Base-by-base conservation (phyloP, 2,329 filamentous ascomycete genomes). In the Diaporthe nobilis region DNA sequence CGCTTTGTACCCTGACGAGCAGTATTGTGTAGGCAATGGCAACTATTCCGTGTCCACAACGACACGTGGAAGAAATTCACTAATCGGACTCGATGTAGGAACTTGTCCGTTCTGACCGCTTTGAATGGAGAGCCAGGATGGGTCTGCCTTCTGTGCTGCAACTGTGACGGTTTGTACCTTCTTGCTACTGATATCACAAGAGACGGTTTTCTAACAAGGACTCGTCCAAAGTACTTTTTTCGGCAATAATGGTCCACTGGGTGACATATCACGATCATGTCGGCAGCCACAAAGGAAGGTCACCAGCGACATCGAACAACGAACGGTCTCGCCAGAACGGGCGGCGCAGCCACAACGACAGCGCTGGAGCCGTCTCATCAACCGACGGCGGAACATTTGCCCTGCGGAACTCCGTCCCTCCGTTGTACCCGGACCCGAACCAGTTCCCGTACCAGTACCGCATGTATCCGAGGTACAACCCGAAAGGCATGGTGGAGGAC, bases 81-180 rank as follows among this genome's bases (percentile, higher is more conserved):
- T 53, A 53, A 67, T 31, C 17, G 6, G 2, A 12, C 4, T 39
- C 3, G 2, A 15, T 22, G 1, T 72, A 91, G 90, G 4, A 93
- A 93, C 79, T 82, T 93, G 3, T 87, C 88, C 4, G 86, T 92
- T 0, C 82, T 93, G 0, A 88, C 91, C 85, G 86, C 86, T 1
- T 85, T 93, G 2, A 82, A 90, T 34, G 91, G 91, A 17, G 91
- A 82, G 80, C 90, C 89, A 2, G 91, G 89, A 4, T 93, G 91
- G 91, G 87, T 93, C 3, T 93, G 91, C 78, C 85, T 93, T 5
- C 90, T 92, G 84, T 91, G 90, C 79, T 93, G 91, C 80, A 93
- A 92, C 79, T 86, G 87, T 77, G 91, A 93, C 80, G 88, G 90
- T 91, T 82, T 79, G 86, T 83, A 37, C 42, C 75, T n/a, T 15